A percentile compares a stretch with the other conserved stretches of the same genome.
These are phyloP conservation scores for Aspergillus phoenicis DNA, from an alignment of 2,329 filamentous ascomycete genomes.

Conservation along the genomic window DNA sequence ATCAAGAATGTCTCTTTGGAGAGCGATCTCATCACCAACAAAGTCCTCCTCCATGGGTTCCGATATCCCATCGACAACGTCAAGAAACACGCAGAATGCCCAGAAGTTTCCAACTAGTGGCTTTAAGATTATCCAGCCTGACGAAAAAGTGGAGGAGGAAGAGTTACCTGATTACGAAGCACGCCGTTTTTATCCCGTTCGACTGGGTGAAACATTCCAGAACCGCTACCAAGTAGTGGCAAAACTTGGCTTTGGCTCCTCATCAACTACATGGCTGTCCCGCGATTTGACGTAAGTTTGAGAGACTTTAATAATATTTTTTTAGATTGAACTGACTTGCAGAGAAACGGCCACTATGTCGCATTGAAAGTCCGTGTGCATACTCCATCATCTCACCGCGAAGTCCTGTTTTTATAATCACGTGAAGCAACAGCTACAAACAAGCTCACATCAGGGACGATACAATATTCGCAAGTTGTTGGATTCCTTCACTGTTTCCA, in stretches of 20 bases:
- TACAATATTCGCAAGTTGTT: constrained; percentile 32
- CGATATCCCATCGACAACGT: too few relatives aligned
- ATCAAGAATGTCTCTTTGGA: too few relatives aligned
- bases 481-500: constrained; percentile 35
- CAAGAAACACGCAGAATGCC: too few relatives aligned
- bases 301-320: background rate
- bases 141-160: constrained; percentile 28
- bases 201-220: constrained; percentile 29
- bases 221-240: constrained; percentile 30
- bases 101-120: background rate
- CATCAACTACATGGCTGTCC: constrained; percentile 34
- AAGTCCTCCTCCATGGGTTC: too few relatives aligned
- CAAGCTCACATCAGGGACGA: constrained; percentile 27
- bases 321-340: constrained; percentile 8
- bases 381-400: constrained; percentile 27
- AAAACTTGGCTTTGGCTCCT: constrained; percentile 35
- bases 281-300: constrained; percentile 25
- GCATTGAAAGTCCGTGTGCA: constrained; percentile 29
- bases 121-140: background rate
- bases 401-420: constrained; percentile 33
- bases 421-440: constrained; percentile 20
- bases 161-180: constrained; percentile 27
- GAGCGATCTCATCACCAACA: too few relatives aligned
- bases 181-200: constrained; percentile 30
- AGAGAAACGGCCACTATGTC: constrained; percentile 25